Conservation (phyloP, 2,329 filamentous ascomycete species). For the Epichloe bromicola region DNA sequence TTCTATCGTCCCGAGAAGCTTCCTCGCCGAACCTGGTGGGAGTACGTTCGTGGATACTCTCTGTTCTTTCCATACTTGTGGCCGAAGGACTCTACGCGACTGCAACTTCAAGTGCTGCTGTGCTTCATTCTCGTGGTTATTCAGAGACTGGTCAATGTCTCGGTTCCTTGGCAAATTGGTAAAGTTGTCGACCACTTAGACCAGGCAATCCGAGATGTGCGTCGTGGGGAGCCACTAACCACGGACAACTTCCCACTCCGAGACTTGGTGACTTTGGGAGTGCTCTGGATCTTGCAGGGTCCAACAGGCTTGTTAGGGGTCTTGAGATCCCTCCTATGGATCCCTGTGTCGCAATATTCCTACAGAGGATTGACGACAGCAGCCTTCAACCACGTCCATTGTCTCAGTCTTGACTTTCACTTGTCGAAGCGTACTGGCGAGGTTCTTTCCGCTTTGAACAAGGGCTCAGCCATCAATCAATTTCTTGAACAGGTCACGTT, state of each 20-base stretch:
- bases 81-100: conserved; percentile 62
- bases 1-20: conserved; percentile 84
- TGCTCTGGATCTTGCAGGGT: conserved; percentile 77
- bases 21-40: conserved; percentile 86
- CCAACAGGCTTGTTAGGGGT: conserved; percentile 79
- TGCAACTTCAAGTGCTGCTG: conserved; percentile 67
- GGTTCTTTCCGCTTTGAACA: conserved; percentile 88
- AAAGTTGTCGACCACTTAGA: conserved; percentile 64
- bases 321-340: conserved; percentile 75
- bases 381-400: conserved; percentile 94
- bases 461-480: conserved; percentile 89
- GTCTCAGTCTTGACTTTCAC: conserved; percentile 90
- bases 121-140: conserved; percentile 71
- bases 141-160: conserved; percentile 73
- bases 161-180: conserved; percentile 74
- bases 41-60: conserved; percentile 84
- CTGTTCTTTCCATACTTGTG: conserved; percentile 95
- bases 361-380: conserved; percentile 90
- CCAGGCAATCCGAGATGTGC: conserved; percentile 33
- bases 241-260: conserved; percentile 21
- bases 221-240: conserved; percentile 22
- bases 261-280: conserved; percentile 33
- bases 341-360: conserved; percentile 92
- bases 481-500: conserved; percentile 97
- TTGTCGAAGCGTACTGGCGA: conserved; percentile 94